Evolutionary conservation across 2,329 filamentous ascomycete genomes (phyloP).

Genomic region (Venturia oleaginea): DNA sequence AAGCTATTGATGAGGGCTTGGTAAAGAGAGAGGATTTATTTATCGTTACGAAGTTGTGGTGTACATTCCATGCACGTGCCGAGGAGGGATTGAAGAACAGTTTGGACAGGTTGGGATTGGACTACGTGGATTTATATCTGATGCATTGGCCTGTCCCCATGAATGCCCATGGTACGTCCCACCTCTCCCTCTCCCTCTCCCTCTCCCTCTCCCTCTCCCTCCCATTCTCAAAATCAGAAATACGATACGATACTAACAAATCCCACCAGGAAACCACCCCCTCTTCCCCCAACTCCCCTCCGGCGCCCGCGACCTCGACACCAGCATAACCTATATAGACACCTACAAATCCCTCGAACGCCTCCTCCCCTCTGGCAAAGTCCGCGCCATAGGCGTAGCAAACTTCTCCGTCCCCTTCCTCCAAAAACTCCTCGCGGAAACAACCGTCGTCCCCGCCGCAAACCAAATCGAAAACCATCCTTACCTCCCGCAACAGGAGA

Average conservation of each 20-base stretch:
- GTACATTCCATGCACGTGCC: constrained; percentile 21
- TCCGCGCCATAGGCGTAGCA: constrained; percentile 10
- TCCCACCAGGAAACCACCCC: constrained; percentile 52
- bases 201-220: background rate
- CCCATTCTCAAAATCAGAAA: background rate
- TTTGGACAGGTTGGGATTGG: constrained; percentile 11
- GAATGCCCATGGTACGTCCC: constrained; percentile 10
- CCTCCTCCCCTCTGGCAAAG: constrained; percentile 9
- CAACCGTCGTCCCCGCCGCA: constrained; percentile 56
- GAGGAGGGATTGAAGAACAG: constrained; percentile 17
- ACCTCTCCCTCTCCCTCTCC: background rate
- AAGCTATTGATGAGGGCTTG: constrained; percentile 23
- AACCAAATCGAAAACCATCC: constrained; percentile 73
- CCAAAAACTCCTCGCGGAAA: constrained; percentile 30
- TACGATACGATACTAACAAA: background rate
- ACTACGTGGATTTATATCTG: constrained; percentile 14
- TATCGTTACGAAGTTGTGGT: constrained; percentile 33
- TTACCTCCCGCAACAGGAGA: constrained; percentile 60
- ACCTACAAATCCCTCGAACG: constrained; percentile 42
- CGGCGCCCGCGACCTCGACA: constrained; percentile 64
- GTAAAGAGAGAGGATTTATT: constrained; percentile 28
- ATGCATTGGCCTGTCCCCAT: constrained; percentile 15
- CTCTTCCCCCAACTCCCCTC: constrained; percentile 53
- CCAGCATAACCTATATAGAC: constrained; percentile 43
- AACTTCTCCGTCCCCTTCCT: constrained; percentile 13